Conservation (phyloP, 805 yeast genomes). For the Myxozyma monticola region DNA sequence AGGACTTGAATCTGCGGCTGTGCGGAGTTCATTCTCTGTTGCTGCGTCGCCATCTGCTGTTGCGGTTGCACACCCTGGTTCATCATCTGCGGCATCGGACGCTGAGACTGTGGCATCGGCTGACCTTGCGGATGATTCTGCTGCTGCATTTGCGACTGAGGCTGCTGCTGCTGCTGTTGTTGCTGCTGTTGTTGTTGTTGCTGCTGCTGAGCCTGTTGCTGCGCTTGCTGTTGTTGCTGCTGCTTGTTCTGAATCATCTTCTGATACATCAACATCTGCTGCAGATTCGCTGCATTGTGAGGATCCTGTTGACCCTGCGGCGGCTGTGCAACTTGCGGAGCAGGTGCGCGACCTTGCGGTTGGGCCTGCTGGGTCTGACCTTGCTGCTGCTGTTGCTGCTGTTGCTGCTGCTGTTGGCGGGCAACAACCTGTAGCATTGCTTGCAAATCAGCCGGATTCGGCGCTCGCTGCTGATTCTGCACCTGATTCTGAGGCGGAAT, state of each 20-base stretch:
- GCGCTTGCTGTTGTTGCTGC: conserved; percentile 22
- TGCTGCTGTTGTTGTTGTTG: conserved; percentile 21
- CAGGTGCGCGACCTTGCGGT: background rate
- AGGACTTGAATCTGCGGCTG: too few relatives aligned
- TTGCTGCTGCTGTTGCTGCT: conserved; percentile 20
- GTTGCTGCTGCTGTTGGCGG: conserved; percentile 17
- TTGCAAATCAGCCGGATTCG: conserved; percentile 23
- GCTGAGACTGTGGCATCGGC: background rate
- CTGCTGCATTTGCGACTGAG: conserved; percentile 8
- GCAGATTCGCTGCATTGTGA: background rate
- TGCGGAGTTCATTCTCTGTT: too few relatives aligned
- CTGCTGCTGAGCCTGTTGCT: conserved; percentile 8
- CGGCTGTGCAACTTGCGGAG: background rate
- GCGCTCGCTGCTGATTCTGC: conserved; percentile 5
- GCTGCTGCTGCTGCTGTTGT: conserved; percentile 6
- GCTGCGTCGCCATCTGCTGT: too few relatives aligned
- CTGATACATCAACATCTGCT: conserved; percentile 8
- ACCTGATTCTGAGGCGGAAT: conserved; percentile 20
- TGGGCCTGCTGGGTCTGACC: background rate
- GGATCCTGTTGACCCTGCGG: conserved; percentile 3
- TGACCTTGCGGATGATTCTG: conserved; percentile 6
- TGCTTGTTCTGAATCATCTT: conserved; percentile 7
- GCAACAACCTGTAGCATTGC: conserved; percentile 12
- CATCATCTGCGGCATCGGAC: too few relatives aligned
- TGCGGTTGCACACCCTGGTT: too few relatives aligned